These are phyloP conservation scores for Coemansia sp. DNA, from an alignment of 192 early-diverging fungal species.

Conservation along the genomic window DNA sequence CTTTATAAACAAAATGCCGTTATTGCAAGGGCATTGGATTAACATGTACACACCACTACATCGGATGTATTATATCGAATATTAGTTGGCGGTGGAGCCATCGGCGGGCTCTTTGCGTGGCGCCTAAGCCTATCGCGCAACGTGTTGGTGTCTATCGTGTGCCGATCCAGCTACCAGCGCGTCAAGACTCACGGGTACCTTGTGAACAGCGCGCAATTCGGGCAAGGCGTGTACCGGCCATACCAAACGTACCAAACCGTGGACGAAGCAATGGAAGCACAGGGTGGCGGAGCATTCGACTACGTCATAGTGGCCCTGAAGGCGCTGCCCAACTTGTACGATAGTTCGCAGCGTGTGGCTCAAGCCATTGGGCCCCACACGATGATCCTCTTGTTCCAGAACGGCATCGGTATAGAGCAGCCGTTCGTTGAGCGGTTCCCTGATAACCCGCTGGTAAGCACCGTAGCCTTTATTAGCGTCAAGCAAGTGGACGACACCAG, in stretches of 20 bases:
- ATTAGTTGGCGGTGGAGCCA: slow-evolving; percentile 52
- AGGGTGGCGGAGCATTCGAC: slow-evolving; percentile 37
- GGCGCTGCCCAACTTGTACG: slow-evolving; percentile 53
- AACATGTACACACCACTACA: too few species aligned
- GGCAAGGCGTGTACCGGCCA: slow-evolving; percentile 27
- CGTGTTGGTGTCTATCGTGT: slow-evolving; percentile 37
- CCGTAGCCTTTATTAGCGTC: slow-evolving; percentile 47
- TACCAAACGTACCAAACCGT: slow-evolving; percentile 25
- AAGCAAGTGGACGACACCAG: slow-evolving; percentile 16
- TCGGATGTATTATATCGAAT: too few species aligned
- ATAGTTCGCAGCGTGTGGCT: slow-evolving; percentile 32
- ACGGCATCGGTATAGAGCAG: slow-evolving; percentile 48
- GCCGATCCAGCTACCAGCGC: slow-evolving; percentile 48
- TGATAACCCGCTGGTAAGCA: slow-evolving; percentile 28
- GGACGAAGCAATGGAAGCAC: slow-evolving; percentile 25
- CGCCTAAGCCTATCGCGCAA: slow-evolving; percentile 35
- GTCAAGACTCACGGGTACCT: slow-evolving; percentile 26
- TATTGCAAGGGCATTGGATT: background rate
- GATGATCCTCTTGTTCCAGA: slow-evolving; percentile 46
- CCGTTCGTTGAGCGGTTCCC: slow-evolving; percentile 36
- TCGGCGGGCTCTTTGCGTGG: slow-evolving; percentile 51
- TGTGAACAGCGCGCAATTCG: slow-evolving; percentile 42
- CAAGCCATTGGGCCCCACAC: slow-evolving; percentile 22
- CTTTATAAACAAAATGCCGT: too few species aligned
- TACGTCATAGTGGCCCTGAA: slow-evolving; percentile 54